Conservation (phyloP, 2,329 filamentous ascomycete species). For the Pseudogymnoascus sp. region DNA sequence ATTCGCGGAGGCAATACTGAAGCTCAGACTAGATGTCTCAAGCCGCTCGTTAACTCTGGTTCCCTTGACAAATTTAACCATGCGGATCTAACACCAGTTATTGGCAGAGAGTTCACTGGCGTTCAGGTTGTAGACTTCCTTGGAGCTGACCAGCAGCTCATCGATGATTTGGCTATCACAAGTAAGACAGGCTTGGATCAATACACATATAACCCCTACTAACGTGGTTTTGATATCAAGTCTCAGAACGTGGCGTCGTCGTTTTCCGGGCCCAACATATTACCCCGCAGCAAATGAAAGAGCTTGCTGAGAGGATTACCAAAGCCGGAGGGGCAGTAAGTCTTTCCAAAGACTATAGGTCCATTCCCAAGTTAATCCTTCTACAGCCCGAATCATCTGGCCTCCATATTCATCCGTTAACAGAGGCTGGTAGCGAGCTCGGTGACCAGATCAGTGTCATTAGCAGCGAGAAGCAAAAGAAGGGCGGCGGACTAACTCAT, state of each 20-base stretch:
- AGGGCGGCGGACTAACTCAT: conserved; percentile 46
- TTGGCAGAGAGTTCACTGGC: conserved; percentile 51
- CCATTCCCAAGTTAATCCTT: conserved; percentile 18
- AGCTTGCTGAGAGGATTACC: conserved; percentile 40
- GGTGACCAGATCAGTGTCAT: conserved; percentile 52
- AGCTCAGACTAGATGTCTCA: conserved; percentile 9
- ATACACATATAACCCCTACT: background rate
- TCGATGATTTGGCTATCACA: conserved; percentile 51
- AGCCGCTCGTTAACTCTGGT: conserved; percentile 25
- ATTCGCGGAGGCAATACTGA: conserved; percentile 12
- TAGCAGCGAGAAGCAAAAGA: conserved; percentile 50
- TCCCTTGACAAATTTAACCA: conserved; percentile 19
- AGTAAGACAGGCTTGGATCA: conserved; percentile 27
- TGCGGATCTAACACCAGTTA: conserved; percentile 20
- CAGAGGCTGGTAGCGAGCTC: conserved; percentile 45
- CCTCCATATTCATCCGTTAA: conserved; percentile 50
- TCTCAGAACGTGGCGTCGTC: conserved; percentile 44
- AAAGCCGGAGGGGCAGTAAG: conserved; percentile 36
- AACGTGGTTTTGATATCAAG: conserved; percentile 15
- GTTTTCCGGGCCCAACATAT: conserved; percentile 45
- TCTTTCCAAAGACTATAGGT: background rate
- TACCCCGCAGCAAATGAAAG: conserved; percentile 38
- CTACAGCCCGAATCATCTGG: conserved; percentile 32
- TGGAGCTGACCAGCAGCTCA: conserved; percentile 44
- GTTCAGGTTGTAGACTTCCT: conserved; percentile 55